Percentiles rank a stretch among this genome's conserved stretches.
These are phyloP conservation scores for Scenedesmus sp. DNA, from an alignment of 163 green algal species.

Conservation along the genomic window DNA sequence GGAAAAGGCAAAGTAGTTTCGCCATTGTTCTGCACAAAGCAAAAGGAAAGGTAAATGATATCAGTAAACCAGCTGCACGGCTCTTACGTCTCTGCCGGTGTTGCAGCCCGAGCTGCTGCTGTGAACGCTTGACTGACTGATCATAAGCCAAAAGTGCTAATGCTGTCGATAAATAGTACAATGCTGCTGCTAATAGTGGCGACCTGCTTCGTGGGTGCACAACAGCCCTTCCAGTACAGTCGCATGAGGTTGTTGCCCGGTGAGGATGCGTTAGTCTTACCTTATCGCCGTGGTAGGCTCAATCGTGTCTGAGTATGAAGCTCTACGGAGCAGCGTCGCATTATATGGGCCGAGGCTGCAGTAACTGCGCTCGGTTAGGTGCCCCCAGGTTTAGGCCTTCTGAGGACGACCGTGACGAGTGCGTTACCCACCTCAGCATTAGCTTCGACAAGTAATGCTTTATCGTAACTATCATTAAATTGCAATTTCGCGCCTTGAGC, in stretches of 20 bases:
- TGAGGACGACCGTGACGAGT: background rate
- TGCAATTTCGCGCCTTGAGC: no score
- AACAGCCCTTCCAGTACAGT: background rate
- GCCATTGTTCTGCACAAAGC: background rate
- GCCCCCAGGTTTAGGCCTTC: background rate
- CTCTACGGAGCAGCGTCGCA: background rate
- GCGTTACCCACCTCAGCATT: background rate
- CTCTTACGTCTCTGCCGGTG: background rate
- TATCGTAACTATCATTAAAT: background rate
- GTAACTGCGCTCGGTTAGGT: slow-evolving; percentile 13
- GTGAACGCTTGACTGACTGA: background rate
- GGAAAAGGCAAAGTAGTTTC: slow-evolving; percentile 3
- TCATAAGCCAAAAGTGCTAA: background rate
- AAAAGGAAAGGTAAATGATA: background rate
- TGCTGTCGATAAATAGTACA: background rate
- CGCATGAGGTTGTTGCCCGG: background rate
- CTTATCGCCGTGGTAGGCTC: background rate
- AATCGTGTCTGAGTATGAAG: background rate
- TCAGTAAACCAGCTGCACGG: background rate
- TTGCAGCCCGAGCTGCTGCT: background rate
- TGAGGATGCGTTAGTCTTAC: background rate
- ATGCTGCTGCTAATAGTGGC: background rate
- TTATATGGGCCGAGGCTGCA: background rate
- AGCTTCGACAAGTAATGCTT: background rate
- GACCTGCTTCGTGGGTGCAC: background rate